Evolutionary conservation across 1,284 basidiomycete genomes (phyloP).

Genomic region (Cryptococcus neoformans): DNA sequence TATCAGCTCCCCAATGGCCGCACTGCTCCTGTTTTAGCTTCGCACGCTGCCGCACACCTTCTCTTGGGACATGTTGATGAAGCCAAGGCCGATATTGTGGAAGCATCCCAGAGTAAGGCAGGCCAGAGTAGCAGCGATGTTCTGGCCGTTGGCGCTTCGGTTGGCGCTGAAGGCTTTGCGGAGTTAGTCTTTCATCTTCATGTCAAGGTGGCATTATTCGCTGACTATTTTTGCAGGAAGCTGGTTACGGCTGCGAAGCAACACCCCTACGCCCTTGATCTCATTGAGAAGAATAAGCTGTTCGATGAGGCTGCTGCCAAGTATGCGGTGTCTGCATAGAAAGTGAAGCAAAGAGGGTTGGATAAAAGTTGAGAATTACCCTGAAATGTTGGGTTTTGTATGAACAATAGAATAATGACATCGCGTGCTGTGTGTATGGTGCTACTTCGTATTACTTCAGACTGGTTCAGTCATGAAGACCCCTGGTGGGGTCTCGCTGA

Average conservation of each 20-base stretch:
- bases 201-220: background rate
- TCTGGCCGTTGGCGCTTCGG: constrained; percentile 65
- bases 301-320: constrained; percentile 66
- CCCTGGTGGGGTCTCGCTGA: no score
- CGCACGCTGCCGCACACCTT: constrained; percentile 78
- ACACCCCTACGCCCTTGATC: constrained; percentile 42
- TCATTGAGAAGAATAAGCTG: constrained; percentile 34
- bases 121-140: constrained; percentile 62
- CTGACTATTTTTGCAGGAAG: constrained; percentile 53
- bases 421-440: no score
- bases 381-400: no score
- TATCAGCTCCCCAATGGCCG: constrained; percentile 78
- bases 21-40: constrained; percentile 66
- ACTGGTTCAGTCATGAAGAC: no score
- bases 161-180: constrained; percentile 60
- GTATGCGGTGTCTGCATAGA: constrained; percentile 50
- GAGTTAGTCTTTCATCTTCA: constrained; percentile 55
- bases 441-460: no score
- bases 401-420: no score
- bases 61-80: constrained; percentile 74
- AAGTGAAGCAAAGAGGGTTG: no score
- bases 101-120: constrained; percentile 61
- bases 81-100: constrained; percentile 78
- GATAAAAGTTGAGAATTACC: no score
- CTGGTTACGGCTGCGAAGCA: constrained; percentile 25